Evolutionary conservation across 257 asterid species (phyloP).

Genomic region (Thymus quinquecostatus): DNA sequence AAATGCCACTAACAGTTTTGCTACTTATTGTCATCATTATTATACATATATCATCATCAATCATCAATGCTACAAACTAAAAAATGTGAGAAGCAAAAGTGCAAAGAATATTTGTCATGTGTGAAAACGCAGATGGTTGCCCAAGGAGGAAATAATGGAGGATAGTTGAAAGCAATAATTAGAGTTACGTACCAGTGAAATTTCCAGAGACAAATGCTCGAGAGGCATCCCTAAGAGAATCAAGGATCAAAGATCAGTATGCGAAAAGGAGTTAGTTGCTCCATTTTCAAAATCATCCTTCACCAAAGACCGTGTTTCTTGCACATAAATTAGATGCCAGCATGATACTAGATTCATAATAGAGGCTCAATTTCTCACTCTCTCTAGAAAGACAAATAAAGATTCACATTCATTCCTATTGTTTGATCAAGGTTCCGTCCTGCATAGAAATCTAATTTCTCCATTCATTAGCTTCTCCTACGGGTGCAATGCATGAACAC

Average conservation of each 20-base stretch:
- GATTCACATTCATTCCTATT: neutral
- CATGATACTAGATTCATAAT: neutral
- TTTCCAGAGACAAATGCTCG: constrained; percentile 96
- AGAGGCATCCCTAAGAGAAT: constrained; percentile 79
- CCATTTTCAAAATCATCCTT: constrained; percentile 16
- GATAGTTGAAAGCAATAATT: neutral
- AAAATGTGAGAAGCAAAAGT: neutral
- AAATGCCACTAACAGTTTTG: neutral
- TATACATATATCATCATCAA: neutral
- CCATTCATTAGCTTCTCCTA: neutral
- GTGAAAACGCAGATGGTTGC: constrained; percentile 12
- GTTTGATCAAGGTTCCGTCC: neutral
- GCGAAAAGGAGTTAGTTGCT: constrained; percentile 1
- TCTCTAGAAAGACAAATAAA: neutral
- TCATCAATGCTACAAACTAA: neutral
- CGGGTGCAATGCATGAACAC: neutral
- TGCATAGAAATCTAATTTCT: neutral
- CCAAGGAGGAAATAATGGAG: neutral
- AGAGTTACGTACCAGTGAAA: constrained; percentile 64
- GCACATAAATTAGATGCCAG: constrained; percentile 6
- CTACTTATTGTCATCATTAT: neutral
- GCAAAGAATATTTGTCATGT: constrained; percentile 10
- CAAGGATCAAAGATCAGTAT: constrained; percentile 15
- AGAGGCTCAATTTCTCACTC: constrained; percentile 25
- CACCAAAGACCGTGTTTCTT: neutral